Evolutionary conservation across 768 basidiomycete genomes (phyloP).

Genomic region (Mycena indigotica): DNA sequence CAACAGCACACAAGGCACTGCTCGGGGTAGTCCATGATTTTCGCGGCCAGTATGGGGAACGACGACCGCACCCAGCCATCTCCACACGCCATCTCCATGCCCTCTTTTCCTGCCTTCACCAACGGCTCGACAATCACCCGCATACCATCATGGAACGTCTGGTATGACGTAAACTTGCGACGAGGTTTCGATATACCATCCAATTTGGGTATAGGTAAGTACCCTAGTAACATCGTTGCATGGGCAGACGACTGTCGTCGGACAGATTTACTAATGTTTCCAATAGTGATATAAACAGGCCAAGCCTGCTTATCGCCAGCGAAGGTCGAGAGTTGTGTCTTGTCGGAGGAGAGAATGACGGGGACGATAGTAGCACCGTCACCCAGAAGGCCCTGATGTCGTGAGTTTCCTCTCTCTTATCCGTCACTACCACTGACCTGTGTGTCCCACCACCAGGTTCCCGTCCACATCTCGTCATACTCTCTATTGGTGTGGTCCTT

Average conservation of each 20-base stretch:
- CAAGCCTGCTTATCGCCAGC: constrained; percentile 36
- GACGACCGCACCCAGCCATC: constrained; percentile 4
- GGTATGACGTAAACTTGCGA: constrained; percentile 24
- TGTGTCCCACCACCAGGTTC: constrained; percentile 34
- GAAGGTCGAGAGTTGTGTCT: constrained; percentile 35
- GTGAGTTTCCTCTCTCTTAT: constrained; percentile 5
- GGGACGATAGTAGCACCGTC: constrained; percentile 26
- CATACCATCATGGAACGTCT: constrained; percentile 38
- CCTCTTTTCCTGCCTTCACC: constrained; percentile 8
- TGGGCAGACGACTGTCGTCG: constrained; percentile 27
- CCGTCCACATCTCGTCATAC: constrained; percentile 32
- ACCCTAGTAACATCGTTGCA: constrained; percentile 35
- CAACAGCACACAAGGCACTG: constrained; percentile 10
- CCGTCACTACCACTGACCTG: constrained; percentile 24
- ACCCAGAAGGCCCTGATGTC: no score
- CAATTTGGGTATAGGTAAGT: constrained; percentile 37
- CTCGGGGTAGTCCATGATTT: constrained; percentile 16
- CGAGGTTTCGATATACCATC: constrained; percentile 23
- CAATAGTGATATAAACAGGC: constrained; percentile 39
- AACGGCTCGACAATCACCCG: constrained; percentile 28
- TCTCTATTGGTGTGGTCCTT: constrained; percentile 1
- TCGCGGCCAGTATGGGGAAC: constrained; percentile 20
- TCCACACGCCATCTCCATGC: constrained; percentile 20
- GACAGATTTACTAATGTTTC: constrained; percentile 31
- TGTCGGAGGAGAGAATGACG: constrained; percentile 39